A percentile compares a stretch with the other conserved stretches of the same genome.
These are phyloP conservation scores for Veloporphyrellus conicus DNA, from an alignment of 1,284 basidiomycete species.

Conservation along the genomic window DNA sequence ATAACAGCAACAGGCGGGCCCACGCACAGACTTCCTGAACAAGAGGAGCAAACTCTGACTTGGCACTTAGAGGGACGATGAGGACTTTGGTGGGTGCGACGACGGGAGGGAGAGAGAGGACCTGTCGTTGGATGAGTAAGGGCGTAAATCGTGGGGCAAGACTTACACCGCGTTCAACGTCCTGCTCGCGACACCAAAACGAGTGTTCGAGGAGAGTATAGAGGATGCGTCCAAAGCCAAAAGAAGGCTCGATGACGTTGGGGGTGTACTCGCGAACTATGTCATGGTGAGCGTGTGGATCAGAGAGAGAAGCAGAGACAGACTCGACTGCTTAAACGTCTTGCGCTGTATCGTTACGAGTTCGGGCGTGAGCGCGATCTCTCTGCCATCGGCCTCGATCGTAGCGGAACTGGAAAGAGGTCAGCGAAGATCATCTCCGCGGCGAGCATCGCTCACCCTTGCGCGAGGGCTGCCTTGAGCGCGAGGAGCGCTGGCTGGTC, in stretches of 20 bases:
- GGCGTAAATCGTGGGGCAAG: background rate
- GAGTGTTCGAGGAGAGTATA: conserved; percentile 94
- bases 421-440: conserved; percentile 12
- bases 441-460: conserved; percentile 53
- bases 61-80: conserved; percentile 92
- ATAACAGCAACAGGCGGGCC: background rate
- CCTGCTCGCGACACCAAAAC: conserved; percentile 93
- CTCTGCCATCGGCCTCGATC: conserved; percentile 59
- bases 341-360: conserved; percentile 79
- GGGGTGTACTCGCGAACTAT: conserved; percentile 88
- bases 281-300: conserved; percentile 18
- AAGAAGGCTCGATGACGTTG: conserved; percentile 98
- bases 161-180: conserved; percentile 76
- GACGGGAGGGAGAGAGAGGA: conserved; percentile 83
- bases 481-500: conserved; percentile 66
- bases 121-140: no score
- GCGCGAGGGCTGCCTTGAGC: conserved; percentile 70
- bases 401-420: conserved; percentile 40
- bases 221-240: conserved; percentile 94
- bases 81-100: conserved; percentile 97
- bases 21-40: conserved; percentile 87
- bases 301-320: conserved; percentile 30
- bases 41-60: conserved; percentile 80
- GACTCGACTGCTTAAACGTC: conserved; percentile 87
- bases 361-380: conserved; percentile 72